Evolutionary conservation across 257 asterid species (phyloP).

Genomic region (Nyctanthes arbortristis): DNA sequence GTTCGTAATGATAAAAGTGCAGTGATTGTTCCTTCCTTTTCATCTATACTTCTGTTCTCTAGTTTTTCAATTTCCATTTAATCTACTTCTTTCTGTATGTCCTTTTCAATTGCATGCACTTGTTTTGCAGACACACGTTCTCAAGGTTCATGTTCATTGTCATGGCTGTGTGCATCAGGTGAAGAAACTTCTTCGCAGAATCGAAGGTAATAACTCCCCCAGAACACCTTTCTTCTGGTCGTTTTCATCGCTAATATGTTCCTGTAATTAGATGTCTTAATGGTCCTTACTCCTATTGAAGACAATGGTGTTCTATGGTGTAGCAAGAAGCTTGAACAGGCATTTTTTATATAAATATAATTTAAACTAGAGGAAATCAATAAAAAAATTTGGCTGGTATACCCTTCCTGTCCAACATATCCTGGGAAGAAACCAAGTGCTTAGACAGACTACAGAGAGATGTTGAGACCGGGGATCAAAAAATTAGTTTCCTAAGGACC

Average conservation of each 20-base stretch:
- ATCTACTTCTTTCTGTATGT: not conserved
- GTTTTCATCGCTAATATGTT: not conserved
- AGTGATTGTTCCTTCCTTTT: conserved; percentile 27
- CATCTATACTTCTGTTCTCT: no score
- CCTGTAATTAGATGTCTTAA: not conserved
- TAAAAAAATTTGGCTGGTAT: no score
- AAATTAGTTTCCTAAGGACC: not conserved
- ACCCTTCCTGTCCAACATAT: no score
- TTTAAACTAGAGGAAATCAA: no score
- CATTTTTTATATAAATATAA: no score
- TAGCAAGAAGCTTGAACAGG: not conserved
- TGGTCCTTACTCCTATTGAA: not conserved
- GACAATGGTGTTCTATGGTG: not conserved
- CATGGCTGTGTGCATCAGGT: conserved; percentile 66
- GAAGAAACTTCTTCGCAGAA: conserved; percentile 55
- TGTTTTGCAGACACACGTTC: conserved; percentile 47
- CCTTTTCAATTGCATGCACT: not conserved
- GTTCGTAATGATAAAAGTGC: conserved; percentile 43
- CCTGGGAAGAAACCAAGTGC: no score
- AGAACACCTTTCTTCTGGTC: not conserved
- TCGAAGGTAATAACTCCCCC: conserved; percentile 41
- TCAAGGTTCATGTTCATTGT: conserved; percentile 75
- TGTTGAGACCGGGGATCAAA: no score
- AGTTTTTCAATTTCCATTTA: not conserved
- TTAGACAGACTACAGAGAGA: no score